Evolutionary conservation across 192 early-diverging fungal genomes (phyloP).

Genomic region (Cetraspora pellucida): DNA sequence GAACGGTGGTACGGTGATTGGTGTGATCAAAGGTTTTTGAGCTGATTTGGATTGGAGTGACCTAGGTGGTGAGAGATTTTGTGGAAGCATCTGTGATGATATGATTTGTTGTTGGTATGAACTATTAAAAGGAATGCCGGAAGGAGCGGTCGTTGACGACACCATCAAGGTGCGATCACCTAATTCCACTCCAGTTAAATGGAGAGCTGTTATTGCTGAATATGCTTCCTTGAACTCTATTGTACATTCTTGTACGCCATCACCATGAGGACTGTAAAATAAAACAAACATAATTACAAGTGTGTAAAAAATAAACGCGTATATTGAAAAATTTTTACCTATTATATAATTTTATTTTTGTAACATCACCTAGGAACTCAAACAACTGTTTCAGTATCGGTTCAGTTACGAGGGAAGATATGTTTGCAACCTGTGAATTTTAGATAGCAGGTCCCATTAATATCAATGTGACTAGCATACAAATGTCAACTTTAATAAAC

Average conservation of each 20-base stretch:
- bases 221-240: constrained; percentile 60
- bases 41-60: constrained; percentile 20
- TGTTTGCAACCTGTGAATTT: constrained; percentile 58
- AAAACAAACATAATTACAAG: not conserved
- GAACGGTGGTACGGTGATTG: constrained; percentile 47
- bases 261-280: constrained; percentile 38
- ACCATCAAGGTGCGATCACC: constrained; percentile 67
- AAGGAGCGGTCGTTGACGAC: constrained; percentile 34
- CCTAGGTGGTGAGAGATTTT: constrained; percentile 24
- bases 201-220: constrained; percentile 56
- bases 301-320: not conserved
- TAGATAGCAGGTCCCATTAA: not conserved
- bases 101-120: constrained; percentile 10
- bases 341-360: constrained; percentile 44
- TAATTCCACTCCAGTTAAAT: constrained; percentile 67
- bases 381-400: constrained; percentile 61
- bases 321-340: constrained; percentile 34
- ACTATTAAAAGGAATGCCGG: constrained; percentile 30
- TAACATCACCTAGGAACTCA: constrained; percentile 58
- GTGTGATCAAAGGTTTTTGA: constrained; percentile 40
- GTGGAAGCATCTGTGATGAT: not conserved
- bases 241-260: constrained; percentile 54
- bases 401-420: constrained; percentile 61
- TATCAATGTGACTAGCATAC: not conserved
- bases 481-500: not conserved